These are phyloP conservation scores for Kalmanozyma brasiliensis DNA, from an alignment of 1,284 basidiomycete species.

Conservation along the genomic window DNA sequence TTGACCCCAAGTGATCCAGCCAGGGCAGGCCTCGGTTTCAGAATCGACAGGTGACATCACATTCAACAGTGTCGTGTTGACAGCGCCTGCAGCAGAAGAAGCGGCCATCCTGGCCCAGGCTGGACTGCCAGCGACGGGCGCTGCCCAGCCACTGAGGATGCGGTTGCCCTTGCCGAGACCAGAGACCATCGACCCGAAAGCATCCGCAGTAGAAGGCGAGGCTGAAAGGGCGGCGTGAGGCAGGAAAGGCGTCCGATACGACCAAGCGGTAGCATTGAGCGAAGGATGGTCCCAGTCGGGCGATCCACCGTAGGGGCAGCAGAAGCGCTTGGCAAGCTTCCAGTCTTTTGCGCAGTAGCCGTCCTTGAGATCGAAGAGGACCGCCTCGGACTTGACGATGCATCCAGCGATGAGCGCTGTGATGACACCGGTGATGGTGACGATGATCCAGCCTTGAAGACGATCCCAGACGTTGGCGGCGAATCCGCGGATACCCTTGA, in stretches of 20 bases:
- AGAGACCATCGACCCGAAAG: conserved; percentile 33
- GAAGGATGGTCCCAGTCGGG: conserved; percentile 50
- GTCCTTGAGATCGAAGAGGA: conserved; percentile 92
- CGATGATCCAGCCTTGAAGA: conserved; percentile 83
- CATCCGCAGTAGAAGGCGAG: conserved; percentile 17
- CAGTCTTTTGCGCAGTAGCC: conserved; percentile 81
- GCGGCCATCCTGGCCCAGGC: conserved; percentile 52
- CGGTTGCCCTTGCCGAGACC: conserved; percentile 50
- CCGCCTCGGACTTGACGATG: conserved; percentile 86
- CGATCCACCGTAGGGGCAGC: conserved; percentile 72
- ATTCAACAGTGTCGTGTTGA: conserved; percentile 20
- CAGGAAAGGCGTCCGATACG: conserved; percentile 38
- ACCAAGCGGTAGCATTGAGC: conserved; percentile 17
- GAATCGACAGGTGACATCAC: conserved; percentile 23
- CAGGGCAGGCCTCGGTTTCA: conserved; percentile 71
- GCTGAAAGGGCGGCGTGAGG: background rate
- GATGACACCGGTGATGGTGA: conserved; percentile 74
- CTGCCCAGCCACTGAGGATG: conserved; percentile 55
- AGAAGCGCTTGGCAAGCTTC: conserved; percentile 83
- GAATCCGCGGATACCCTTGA: conserved; percentile 74
- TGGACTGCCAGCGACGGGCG: conserved; percentile 56
- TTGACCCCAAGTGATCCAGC: conserved; percentile 79
- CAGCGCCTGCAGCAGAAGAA: conserved; percentile 1
- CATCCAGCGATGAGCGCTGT: conserved; percentile 77
- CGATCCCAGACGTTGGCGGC: conserved; percentile 81